phyloP scores from a whole-genome alignment of 176 grass and related monocot genomes.

The sorghum (Sorghum bicolor) region DNA sequence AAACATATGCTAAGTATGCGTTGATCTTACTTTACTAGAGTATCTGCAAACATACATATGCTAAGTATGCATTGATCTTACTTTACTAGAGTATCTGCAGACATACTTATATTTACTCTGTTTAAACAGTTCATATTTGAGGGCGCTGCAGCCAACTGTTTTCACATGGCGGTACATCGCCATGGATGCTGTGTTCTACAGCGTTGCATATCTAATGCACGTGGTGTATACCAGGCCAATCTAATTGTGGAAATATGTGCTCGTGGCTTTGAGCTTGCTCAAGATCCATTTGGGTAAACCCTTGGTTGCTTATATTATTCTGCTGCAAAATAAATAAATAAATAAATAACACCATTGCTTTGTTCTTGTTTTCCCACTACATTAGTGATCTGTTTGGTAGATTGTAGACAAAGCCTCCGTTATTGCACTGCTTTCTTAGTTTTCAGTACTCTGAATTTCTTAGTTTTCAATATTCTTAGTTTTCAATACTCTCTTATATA shows the following conservation, averaged over 20 bases:
- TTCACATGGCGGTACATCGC: slow-evolving; percentile 70
- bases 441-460: no score
- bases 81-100: not conserved
- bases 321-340: slow-evolving; percentile 1
- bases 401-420: slow-evolving; percentile 2
- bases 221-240: slow-evolving; percentile 50
- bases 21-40: slow-evolving; percentile 6
- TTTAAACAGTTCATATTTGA: slow-evolving; percentile 78
- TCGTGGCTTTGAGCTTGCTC: slow-evolving; percentile 62
- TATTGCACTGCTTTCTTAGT: not conserved
- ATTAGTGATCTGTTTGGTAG: not conserved
- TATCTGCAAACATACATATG: not conserved
- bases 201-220: slow-evolving; percentile 62
- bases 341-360: not conserved
- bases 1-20: not conserved
- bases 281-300: slow-evolving; percentile 79
- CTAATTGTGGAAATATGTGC: slow-evolving; percentile 65
- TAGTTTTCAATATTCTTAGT: no score
- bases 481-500: not conserved
- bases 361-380: not conserved
- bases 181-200: slow-evolving; percentile 92
- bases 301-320: slow-evolving; percentile 18
- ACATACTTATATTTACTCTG: slow-evolving; percentile 5
- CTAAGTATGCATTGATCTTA: not conserved
- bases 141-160: slow-evolving; percentile 57